phyloP scores from a whole-genome alignment of 2,329 filamentous ascomycete species.

The Nemania sp. region DNA sequence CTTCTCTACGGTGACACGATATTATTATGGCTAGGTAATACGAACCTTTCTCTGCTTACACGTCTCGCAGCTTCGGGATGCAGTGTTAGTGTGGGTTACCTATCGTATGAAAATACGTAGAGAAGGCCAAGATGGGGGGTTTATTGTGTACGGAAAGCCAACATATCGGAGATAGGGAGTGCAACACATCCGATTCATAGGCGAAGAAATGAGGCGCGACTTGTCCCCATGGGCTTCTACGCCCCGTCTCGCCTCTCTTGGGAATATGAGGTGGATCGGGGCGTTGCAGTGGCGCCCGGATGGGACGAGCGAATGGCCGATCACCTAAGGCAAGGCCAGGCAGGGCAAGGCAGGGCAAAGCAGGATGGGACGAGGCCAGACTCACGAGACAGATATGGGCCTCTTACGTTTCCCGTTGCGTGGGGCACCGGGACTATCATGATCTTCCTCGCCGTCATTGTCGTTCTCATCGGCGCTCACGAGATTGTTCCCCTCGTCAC shows the following conservation, averaged over 20 bases:
- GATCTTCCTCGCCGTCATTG: conserved; percentile 50
- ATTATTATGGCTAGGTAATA: conserved; percentile 19
- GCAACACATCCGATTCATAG: conserved; percentile 13
- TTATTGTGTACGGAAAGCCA: conserved; percentile 21
- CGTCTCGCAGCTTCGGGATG: conserved; percentile 72
- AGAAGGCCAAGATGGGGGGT: conserved; percentile 8
- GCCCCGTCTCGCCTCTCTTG: background rate
- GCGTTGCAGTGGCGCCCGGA: background rate
- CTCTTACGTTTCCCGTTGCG: conserved; percentile 69
- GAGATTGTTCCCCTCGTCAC: conserved; percentile 58
- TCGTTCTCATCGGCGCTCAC: conserved; percentile 60
- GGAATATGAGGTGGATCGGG: background rate
- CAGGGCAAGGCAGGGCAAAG: conserved; percentile 30
- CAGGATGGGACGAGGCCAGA: conserved; percentile 16
- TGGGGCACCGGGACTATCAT: conserved; percentile 53
- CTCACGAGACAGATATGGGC: conserved; percentile 70
- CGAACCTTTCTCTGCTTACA: conserved; percentile 84
- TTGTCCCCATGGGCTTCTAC: background rate
- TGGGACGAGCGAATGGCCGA: conserved; percentile 2
- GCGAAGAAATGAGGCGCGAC: background rate
- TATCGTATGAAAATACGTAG: conserved; percentile 10
- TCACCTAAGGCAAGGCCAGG: conserved; percentile 14
- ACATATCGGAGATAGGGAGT: conserved; percentile 37
- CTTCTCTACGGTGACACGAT: background rate
- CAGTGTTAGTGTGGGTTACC: conserved; percentile 52